These are phyloP conservation scores for Ogataea hybrid DNA, from an alignment of 1,139 yeast species.

Conservation along the genomic window DNA sequence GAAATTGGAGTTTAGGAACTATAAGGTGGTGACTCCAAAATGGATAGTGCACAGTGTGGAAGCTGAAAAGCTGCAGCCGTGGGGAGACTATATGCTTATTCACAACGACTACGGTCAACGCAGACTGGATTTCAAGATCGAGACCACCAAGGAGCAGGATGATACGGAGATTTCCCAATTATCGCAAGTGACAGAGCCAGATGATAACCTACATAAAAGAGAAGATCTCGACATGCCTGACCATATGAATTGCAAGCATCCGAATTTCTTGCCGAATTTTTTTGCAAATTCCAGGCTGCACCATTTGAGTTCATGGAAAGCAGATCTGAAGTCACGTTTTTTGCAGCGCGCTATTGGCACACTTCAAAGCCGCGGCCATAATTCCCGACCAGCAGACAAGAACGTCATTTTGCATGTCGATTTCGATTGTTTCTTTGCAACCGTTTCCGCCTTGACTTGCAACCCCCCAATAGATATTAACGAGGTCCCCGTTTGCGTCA, in stretches of 20 bases:
- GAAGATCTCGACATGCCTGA: constrained; percentile 12
- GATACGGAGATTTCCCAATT: constrained; percentile 14
- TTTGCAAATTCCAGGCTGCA: constrained; percentile 84
- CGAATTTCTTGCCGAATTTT: constrained; percentile 67
- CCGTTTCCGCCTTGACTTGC: constrained; percentile 66
- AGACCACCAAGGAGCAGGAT: constrained; percentile 11
- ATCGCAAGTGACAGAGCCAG: constrained; percentile 21
- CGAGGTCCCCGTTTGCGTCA: constrained; percentile 73
- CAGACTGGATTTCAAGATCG: constrained; percentile 32
- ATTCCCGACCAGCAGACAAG: neutral
- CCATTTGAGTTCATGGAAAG: constrained; percentile 85
- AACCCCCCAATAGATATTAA: constrained; percentile 53
- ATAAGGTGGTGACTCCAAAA: constrained; percentile 73
- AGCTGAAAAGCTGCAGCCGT: constrained; percentile 48
- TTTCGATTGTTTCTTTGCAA: constrained; percentile 91
- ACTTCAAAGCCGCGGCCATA: constrained; percentile 11
- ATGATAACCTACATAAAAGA: constrained; percentile 8
- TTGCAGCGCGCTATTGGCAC: constrained; percentile 40
- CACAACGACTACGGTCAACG: constrained; percentile 51
- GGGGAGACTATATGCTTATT: constrained; percentile 66
- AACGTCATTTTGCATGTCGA: constrained; percentile 72
- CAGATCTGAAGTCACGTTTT: constrained; percentile 65
- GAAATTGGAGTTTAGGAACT: constrained; percentile 58
- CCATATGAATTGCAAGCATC: constrained; percentile 66
- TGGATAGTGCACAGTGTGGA: constrained; percentile 76